A percentile compares a stretch with the other conserved stretches of the same genome.
phyloP scores from a whole-genome alignment of 306 rosid genomes.

The Ormosia semicastrata region DNA sequence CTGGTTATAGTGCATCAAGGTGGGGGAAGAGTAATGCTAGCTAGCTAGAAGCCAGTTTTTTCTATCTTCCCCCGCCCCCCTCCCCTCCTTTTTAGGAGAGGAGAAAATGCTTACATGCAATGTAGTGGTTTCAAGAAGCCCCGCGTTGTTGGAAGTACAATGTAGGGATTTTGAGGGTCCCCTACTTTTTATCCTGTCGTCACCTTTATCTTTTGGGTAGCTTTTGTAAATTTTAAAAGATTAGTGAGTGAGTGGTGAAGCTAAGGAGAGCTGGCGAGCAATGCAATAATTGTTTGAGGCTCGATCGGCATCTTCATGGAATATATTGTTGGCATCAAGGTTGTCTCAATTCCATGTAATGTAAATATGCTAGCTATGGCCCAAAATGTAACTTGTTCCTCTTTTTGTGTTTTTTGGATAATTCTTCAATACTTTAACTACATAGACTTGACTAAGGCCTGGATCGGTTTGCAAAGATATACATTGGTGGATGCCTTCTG shows the following conservation, averaged over 20 bases:
- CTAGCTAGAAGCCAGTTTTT: not conserved
- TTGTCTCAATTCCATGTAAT: not conserved
- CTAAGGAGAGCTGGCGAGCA: not conserved
- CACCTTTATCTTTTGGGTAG: slow-evolving; percentile 9
- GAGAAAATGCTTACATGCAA: not conserved
- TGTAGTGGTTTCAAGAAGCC: slow-evolving; percentile 26
- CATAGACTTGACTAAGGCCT: not conserved
- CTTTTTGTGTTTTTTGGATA: not conserved
- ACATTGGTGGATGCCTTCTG: not conserved
- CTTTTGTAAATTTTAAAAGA: slow-evolving; percentile 15
- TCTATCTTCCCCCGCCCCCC: too few species aligned
- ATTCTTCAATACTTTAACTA: not conserved
- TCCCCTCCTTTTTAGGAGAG: not conserved
- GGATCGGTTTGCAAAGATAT: not conserved
- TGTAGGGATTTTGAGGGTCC: slow-evolving; percentile 24
- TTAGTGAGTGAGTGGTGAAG: not conserved
- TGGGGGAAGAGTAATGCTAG: not conserved
- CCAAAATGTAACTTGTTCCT: not conserved
- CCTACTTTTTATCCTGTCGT: not conserved
- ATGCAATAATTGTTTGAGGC: not conserved
- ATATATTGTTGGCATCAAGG: slow-evolving; percentile 12
- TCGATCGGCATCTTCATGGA: slow-evolving; percentile 19
- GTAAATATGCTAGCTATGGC: not conserved
- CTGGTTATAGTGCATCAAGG: slow-evolving; percentile 16
- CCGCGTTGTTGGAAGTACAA: slow-evolving; percentile 43